Evolutionary conservation across 495 filamentous ascomycete genomes (phyloP), one percentile per base, ranked within the genome.

Genomic region (Neurospora tetraspora): DNA sequence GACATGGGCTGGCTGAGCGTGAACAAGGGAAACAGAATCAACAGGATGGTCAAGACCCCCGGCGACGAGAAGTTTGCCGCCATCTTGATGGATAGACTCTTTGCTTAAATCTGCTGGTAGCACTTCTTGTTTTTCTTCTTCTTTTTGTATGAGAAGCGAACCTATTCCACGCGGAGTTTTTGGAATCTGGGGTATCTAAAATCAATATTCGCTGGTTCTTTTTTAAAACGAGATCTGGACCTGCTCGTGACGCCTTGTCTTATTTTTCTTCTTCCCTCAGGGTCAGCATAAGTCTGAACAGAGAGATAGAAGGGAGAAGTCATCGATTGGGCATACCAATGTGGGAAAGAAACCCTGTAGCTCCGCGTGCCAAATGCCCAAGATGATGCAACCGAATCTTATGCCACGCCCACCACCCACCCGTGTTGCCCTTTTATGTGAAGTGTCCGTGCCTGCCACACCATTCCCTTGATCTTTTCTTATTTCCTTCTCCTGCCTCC

Each of bases 1-100:
- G 87, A 88, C 45, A 89, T 89, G 23, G 86, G 89, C 10, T 98
- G 94, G 94, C 77, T 95, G 76, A 91, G 88, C 77, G 71, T 76
- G 43, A 84, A 78, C 61, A 89, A 86, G 73, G 94, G 94, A 3
- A 98, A 97, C 81, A 86, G 92, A 71, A 86, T 98, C 71, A 88
- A 86, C 79, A 85, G 91, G 76, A 91, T 93, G 81, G 85, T 91
- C 34, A 80, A 76, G 59, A 87, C 82, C 71, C 89, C 89, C 1
- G 88, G 87, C 1, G 82, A 86, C 73, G 82, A 88, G 36, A 77
- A 71, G 36, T 88, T 88, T 77, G 86, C 83, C 40, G 81, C 78
- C 10, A 81, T 83, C 69, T 75, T 88, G 71, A 75, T 89, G 75
- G 77, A 86, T 75, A 77, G 82, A 43, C 39, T 89, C 5, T 88